These are phyloP conservation scores for Trypanosoma boissoni DNA, from an alignment of 208 protist genomes.

Conservation along the genomic window DNA sequence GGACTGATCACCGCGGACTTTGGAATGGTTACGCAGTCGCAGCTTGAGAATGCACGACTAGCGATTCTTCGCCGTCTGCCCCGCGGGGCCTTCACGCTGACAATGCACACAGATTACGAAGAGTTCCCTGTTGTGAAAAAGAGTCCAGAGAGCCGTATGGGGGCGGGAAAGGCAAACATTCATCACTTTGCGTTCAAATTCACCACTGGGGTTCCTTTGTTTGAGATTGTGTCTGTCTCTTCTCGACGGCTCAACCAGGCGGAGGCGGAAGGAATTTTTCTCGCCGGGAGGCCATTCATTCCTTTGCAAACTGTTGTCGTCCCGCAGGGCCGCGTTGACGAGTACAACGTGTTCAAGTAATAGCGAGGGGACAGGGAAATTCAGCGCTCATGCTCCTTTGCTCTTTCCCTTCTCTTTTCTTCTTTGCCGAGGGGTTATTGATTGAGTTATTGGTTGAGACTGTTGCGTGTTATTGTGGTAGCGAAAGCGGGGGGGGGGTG, in stretches of 20 bases:
- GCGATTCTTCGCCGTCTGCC: slow-evolving; percentile 86
- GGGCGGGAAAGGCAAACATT: slow-evolving; percentile 87
- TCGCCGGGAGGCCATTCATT: slow-evolving; percentile 76
- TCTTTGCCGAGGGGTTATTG: background rate
- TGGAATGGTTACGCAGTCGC: slow-evolving; percentile 88
- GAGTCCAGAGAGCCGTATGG: slow-evolving; percentile 89
- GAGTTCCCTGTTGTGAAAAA: slow-evolving; percentile 89
- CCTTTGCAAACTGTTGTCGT: slow-evolving; percentile 87
- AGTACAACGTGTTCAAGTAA: slow-evolving; percentile 90
- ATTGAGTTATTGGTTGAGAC: too few relatives aligned
- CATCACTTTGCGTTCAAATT: slow-evolving; percentile 92
- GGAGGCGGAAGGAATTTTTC: slow-evolving; percentile 88
- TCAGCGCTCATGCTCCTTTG: background rate
- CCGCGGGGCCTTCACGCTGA: slow-evolving; percentile 75
- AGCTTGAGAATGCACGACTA: slow-evolving; percentile 85
- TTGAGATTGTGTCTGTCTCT: slow-evolving; percentile 73
- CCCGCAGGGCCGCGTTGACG: slow-evolving; percentile 85
- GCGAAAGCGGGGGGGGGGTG: background rate
- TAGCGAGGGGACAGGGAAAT: background rate
- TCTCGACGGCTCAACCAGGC: slow-evolving; percentile 76
- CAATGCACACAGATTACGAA: slow-evolving; percentile 89
- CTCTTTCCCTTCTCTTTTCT: background rate
- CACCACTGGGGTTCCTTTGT: slow-evolving; percentile 84
- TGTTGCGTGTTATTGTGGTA: background rate
- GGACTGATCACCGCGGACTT: slow-evolving; percentile 88